Conservation (phyloP, 768 basidiomycete genomes). For the Leccinellum albellum region DNA sequence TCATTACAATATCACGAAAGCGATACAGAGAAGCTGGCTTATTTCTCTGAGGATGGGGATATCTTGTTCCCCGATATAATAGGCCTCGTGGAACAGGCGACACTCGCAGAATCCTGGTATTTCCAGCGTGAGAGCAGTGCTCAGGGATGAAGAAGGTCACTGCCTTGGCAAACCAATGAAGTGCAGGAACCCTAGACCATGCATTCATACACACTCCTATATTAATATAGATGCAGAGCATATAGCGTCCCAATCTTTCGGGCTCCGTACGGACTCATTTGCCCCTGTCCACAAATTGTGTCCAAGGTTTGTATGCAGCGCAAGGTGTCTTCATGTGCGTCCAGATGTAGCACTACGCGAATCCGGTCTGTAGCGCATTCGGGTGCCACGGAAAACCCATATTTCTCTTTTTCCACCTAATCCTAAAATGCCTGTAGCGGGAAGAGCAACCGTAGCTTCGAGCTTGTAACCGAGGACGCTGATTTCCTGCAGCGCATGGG, state of each 20-base stretch:
- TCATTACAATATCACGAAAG: neutral
- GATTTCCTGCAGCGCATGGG: constrained; percentile 61
- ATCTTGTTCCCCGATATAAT: constrained; percentile 38
- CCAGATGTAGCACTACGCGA: constrained; percentile 24
- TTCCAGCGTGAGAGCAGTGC: constrained; percentile 36
- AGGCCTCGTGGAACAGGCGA: constrained; percentile 39
- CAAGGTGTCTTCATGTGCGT: constrained; percentile 11
- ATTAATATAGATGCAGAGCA: constrained; percentile 3
- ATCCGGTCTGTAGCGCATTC: constrained; percentile 27
- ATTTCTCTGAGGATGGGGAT: constrained; percentile 28
- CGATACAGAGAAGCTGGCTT: no score
- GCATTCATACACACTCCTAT: neutral
- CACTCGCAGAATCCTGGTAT: constrained; percentile 35
- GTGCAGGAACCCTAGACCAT: neutral
- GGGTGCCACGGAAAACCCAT: constrained; percentile 57
- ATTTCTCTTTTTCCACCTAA: constrained; percentile 50
- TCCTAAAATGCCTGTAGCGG: constrained; percentile 34
- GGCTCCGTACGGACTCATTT: constrained; percentile 6
- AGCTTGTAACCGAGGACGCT: constrained; percentile 55
- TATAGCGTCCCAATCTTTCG: neutral
- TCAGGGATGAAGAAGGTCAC: constrained; percentile 32
- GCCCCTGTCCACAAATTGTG: neutral
- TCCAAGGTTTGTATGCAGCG: neutral
- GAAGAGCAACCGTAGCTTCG: constrained; percentile 65
- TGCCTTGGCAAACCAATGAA: constrained; percentile 30